These are phyloP conservation scores for Dryas drummondii DNA, from an alignment of 306 rosid species.

Conservation along the genomic window DNA sequence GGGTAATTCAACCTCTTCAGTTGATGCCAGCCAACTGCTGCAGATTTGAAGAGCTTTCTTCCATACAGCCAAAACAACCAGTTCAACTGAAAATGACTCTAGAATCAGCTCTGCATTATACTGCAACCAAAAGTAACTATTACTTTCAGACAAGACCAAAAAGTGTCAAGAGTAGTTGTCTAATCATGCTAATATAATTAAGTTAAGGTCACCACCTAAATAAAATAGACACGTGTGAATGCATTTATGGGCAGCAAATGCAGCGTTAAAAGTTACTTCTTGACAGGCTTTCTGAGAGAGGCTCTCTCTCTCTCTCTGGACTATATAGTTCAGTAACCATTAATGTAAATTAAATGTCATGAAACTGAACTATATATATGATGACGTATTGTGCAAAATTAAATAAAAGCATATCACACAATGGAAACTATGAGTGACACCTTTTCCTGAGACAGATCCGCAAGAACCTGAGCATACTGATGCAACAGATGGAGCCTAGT, in stretches of 20 bases:
- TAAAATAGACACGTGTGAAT: not conserved
- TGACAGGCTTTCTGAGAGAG: no score
- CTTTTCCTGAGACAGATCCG: constrained; percentile 68
- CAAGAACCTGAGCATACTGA: constrained; percentile 64
- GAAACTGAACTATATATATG: not conserved
- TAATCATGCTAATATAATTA: not conserved
- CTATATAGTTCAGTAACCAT: no score
- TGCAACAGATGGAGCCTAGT: constrained; percentile 58
- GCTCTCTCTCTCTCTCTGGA: no score
- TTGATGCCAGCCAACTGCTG: constrained; percentile 51
- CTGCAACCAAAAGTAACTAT: constrained; percentile 49
- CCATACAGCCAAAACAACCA: constrained; percentile 94
- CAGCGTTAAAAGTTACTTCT: no score
- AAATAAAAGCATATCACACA: not conserved
- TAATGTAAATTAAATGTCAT: not conserved
- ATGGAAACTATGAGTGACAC: constrained; percentile 26
- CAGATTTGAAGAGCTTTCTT: constrained; percentile 61
- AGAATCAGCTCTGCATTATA: constrained; percentile 48
- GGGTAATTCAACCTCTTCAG: constrained; percentile 28
- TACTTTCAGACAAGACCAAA: constrained; percentile 12
- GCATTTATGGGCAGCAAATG: no score
- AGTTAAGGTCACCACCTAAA: not conserved
- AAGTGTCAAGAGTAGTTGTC: not conserved
- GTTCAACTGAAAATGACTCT: constrained; percentile 76
- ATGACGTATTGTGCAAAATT: not conserved